These are phyloP conservation scores for Claviceps arundinis DNA, from an alignment of 2,329 filamentous ascomycete species.

Conservation along the genomic window DNA sequence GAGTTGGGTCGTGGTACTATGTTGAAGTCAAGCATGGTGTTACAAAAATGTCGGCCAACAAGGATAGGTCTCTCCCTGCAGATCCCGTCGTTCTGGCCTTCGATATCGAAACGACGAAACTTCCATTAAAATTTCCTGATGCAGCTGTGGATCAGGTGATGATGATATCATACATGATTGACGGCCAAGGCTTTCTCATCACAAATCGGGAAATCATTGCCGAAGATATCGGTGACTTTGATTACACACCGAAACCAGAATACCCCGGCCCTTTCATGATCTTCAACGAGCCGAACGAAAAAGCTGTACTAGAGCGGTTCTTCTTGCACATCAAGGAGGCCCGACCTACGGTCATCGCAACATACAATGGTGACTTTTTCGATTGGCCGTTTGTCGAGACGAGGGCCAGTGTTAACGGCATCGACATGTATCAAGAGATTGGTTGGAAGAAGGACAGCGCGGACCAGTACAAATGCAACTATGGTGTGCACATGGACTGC, in stretches of 20 bases:
- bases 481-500: conserved; percentile 97
- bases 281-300: conserved; percentile 95
- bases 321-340: conserved; percentile 93
- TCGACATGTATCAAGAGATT: conserved; percentile 98
- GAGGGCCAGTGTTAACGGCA: conserved; percentile 81
- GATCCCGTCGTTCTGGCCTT: conserved; percentile 98
- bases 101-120: conserved; percentile 95
- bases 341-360: conserved; percentile 89
- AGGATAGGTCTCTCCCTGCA: conserved; percentile 76
- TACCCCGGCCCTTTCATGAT: conserved; percentile 94
- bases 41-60: conserved; percentile 70
- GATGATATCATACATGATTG: conserved; percentile 99
- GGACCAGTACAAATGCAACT: conserved; percentile 90
- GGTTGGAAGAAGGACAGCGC: conserved; percentile 92
- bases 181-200: conserved; percentile 93
- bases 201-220: conserved; percentile 97
- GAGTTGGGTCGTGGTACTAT: conserved; percentile 93
- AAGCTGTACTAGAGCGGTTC: conserved; percentile 75
- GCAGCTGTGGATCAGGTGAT: conserved; percentile 91
- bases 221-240: conserved; percentile 93
- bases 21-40: conserved; percentile 88
- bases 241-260: conserved; percentile 95
- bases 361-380: conserved; percentile 99
- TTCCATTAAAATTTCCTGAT: conserved; percentile 93
- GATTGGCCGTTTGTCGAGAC: conserved; percentile 99